A percentile compares a stretch with the other conserved stretches of the same genome.
These are phyloP conservation scores for Draba incana DNA, from an alignment of 345 rosid genomes.

Conservation along the genomic window DNA sequence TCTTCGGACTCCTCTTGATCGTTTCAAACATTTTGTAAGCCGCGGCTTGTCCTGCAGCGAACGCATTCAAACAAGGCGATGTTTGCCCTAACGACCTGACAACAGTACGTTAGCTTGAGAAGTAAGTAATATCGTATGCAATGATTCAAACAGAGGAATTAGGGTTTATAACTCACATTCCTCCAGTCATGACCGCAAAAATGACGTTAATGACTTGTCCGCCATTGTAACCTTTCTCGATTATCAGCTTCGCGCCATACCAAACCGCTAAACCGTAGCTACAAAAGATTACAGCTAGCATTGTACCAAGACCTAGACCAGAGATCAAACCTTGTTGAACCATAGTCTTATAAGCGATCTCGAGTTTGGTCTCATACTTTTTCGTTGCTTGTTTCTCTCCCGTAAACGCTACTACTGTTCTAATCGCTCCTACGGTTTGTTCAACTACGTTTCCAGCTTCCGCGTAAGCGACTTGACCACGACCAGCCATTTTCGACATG, in stretches of 20 bases:
- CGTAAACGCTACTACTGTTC: conserved; percentile 90
- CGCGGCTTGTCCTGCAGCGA: conserved; percentile 78
- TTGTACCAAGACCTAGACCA: conserved; percentile 65
- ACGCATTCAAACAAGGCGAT: conserved; percentile 70
- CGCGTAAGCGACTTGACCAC: conserved; percentile 78
- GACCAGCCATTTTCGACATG: conserved; percentile 71
- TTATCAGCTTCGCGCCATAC: conserved; percentile 71
- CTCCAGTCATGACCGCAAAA: conserved; percentile 69
- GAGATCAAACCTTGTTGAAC: conserved; percentile 72
- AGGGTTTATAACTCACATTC: conserved; percentile 55
- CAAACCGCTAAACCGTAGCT: conserved; percentile 71
- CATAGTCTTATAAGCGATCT: conserved; percentile 58
- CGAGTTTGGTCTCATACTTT: conserved; percentile 60
- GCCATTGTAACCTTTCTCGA: conserved; percentile 67
- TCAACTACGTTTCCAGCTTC: conserved; percentile 87
- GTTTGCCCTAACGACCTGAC: conserved; percentile 86
- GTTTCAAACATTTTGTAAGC: conserved; percentile 68
- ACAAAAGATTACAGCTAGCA: conserved; percentile 51
- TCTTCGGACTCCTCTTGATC: conserved; percentile 48
- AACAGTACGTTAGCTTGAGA: conserved; percentile 10
- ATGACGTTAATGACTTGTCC: conserved; percentile 76
- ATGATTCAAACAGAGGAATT: not conserved
- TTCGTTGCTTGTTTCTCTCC: conserved; percentile 77
- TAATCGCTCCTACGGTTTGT: conserved; percentile 79
- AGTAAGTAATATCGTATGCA: not conserved